Conservation (phyloP, 1,284 basidiomycete species). For the Peniophora sp. region DNA sequence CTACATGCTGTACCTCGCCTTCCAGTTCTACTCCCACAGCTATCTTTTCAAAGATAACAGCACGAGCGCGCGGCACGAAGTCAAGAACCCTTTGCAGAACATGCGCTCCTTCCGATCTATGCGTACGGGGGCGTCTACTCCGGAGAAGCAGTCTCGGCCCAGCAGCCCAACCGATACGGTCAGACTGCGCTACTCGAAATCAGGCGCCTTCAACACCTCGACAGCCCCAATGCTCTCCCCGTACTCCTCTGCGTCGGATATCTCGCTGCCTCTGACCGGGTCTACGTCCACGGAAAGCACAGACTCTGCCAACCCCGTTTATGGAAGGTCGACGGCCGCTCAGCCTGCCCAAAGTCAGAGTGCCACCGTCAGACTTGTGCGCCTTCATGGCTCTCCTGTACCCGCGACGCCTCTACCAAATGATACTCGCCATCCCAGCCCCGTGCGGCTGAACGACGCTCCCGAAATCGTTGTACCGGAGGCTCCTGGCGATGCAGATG, state of each 20-base stretch:
- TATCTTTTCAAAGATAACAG: constrained; percentile 66
- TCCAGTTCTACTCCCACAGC: constrained; percentile 84
- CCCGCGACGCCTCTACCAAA: constrained; percentile 9
- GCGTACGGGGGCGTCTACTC: background rate
- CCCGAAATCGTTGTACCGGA: constrained; percentile 8
- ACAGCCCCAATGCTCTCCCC: constrained; percentile 1
- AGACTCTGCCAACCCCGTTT: background rate
- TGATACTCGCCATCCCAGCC: constrained; percentile 7
- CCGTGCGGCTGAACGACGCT: constrained; percentile 5
- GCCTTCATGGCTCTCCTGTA: constrained; percentile 12
- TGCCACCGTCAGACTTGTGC: constrained; percentile 23
- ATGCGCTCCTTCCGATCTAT: background rate
- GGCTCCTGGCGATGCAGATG: constrained; percentile 10
- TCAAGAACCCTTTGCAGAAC: background rate
- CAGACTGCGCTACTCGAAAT: background rate
- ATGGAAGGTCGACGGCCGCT: constrained; percentile 7
- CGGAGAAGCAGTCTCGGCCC: background rate
- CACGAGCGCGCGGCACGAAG: constrained; percentile 19
- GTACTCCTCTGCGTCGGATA: constrained; percentile 8
- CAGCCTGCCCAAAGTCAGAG: constrained; percentile 8
- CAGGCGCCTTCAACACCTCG: background rate
- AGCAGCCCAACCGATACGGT: background rate
- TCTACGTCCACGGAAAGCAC: background rate
- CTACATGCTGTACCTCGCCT: constrained; percentile 72
- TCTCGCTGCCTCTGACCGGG: constrained; percentile 7